Percentiles rank a stretch among this genome's conserved stretches.
These are phyloP conservation scores for Adansonia madagascariensis DNA, from an alignment of 441 rosid genomes.

Conservation along the genomic window DNA sequence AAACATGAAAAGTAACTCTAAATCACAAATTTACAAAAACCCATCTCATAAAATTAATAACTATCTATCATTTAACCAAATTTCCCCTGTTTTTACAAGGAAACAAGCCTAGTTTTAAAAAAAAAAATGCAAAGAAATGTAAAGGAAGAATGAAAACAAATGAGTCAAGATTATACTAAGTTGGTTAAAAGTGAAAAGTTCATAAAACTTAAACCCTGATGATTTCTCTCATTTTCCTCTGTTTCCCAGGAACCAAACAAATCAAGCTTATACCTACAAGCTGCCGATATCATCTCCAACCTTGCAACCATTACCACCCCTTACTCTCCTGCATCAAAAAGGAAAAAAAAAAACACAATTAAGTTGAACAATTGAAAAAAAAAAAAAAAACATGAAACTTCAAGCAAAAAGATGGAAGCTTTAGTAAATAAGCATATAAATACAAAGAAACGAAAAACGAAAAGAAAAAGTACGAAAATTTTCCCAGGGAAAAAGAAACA, in stretches of 20 bases:
- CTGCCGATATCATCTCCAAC: constrained; percentile 88
- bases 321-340: not conserved
- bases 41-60: too few relatives aligned
- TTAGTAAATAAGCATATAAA: not conserved
- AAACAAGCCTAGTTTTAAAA: too few relatives aligned
- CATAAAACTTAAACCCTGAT: not conserved
- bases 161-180: not conserved
- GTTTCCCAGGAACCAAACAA: constrained; percentile 36
- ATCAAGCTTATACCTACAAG: constrained; percentile 62
- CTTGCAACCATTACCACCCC: constrained; percentile 1
- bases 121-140: too few relatives aligned
- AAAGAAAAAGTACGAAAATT: too few relatives aligned
- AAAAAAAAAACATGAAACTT: too few relatives aligned
- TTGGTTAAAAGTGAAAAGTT: too few relatives aligned
- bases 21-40: not conserved
- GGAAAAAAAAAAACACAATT: not conserved
- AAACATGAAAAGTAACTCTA: not conserved
- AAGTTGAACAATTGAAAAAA: not conserved
- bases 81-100: too few relatives aligned
- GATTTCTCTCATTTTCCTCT: constrained; percentile 16
- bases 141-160: too few relatives aligned
- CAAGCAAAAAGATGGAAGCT: not conserved
- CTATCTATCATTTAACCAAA: too few relatives aligned
- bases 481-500: constrained; percentile 1
- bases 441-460: not conserved